Evolutionary conservation across 306 rosid species (phyloP).

Genomic region (Herpetospermum pedunculosum): DNA sequence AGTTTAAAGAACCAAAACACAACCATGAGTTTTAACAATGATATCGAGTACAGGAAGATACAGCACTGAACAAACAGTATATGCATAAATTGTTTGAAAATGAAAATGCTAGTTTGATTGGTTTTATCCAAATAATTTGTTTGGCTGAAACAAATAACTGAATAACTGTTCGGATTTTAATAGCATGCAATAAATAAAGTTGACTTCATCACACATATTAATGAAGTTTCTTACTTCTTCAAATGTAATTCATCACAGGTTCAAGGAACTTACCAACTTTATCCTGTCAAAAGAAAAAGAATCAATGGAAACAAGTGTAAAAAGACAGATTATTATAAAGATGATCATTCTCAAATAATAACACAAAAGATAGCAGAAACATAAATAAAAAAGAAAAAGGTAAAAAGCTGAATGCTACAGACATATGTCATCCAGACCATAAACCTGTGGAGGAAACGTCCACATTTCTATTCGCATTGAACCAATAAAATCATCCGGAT

Average conservation of each 20-base stretch:
- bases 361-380: not conserved
- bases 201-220: not conserved
- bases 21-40: not conserved
- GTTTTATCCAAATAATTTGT: not conserved
- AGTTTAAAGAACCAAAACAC: not conserved
- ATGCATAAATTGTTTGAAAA: not conserved
- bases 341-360: not conserved
- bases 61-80: not conserved
- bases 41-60: not conserved
- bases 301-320: constrained; percentile 5
- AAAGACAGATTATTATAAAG: not conserved
- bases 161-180: not conserved
- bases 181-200: constrained; percentile 8
- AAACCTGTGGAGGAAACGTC: not conserved
- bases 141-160: not conserved
- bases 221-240: constrained; percentile 29
- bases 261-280: constrained; percentile 82
- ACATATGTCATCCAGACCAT: not conserved
- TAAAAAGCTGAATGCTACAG: not conserved
- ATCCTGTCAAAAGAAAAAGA: constrained; percentile 53
- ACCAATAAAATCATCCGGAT: not conserved
- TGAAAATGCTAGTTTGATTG: not conserved
- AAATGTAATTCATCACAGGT: constrained; percentile 23
- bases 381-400: not conserved
- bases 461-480: not conserved